Evolutionary conservation across 2,329 filamentous ascomycete genomes (phyloP), one percentile per base, ranked within the genome.

Genomic region (Talaromyces sp.): DNA sequence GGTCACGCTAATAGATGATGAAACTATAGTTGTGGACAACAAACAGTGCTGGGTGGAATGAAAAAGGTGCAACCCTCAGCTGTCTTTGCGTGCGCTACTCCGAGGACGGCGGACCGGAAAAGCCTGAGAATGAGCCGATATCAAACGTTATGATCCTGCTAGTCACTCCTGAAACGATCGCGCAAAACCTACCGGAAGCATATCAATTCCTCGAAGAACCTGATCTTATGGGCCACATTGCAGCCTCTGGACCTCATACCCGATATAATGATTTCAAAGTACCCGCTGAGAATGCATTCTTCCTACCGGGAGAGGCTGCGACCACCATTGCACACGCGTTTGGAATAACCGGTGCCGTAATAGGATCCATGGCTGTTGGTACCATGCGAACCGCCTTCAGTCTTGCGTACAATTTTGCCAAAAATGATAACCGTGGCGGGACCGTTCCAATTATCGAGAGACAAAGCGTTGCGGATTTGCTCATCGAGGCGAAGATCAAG

Each of bases 341-440:
- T 63, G 80, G 80, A 3, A 72, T 70, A 10, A 75, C 74, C 16
- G 54, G 33, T 35, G 33, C 33, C 33, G 33, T 87, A 0, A 83
- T 86, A 0, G 83, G 83, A 1, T 83, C 84, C 3, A 85, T 87
- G 81, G 77, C 77, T 11, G 81, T 84, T 0, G 82, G 83, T 1
- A 74, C 86, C 47, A 84, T 85, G 82, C 78, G 84, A 0, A 79
- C 81, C 0, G 79, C 81, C 0, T 87, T 86, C 67, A 83, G 85
- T n/a, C 78, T 78, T 0, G 83, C 83, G 1, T 72, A 86, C 1
- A 68, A 69, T 1, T 87, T 85, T 66, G 82, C 82, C 1, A 84
- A 82, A 68, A 35, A 35, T 35, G 79, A 86, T n/a, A 68, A 72
- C 1, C 74, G 83, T 1, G 76, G 82, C 16, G 83, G 83, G 2